Base-by-base conservation (phyloP, 1,284 basidiomycete species). In the Irpex sp. region DNA sequence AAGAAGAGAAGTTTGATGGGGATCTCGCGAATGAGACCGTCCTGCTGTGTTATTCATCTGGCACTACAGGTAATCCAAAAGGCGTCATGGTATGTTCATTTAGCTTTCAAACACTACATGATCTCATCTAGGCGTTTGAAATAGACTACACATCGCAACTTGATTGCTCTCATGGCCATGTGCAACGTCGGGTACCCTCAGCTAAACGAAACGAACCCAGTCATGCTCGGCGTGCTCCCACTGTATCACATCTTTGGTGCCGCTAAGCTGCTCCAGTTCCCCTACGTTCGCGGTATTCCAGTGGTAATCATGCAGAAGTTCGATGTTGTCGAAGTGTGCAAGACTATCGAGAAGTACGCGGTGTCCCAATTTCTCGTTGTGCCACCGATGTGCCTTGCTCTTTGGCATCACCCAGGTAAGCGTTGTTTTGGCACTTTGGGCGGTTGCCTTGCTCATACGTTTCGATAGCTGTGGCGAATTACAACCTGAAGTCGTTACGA, bases 371-470 rank as follows among this genome's bases (percentile, higher is more conserved):
- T 82, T 0, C 77, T 94, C 5, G 81, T 96, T 50, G 95, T 97
- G 0, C 95, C 95, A 0, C 95, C 95, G 0, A 87, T 97, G 55
- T 78, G 95, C 4, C 86, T 97, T 5, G 79, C 86, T 1, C 79
- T 95, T 26, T 79, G 87, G 0, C 85, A 85, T 58, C 87, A 89
- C 68, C 81, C 85, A 17, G 84, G 87, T 85, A 66, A 37, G 78
- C 15, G 19, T n/a, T 21, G 7, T 19, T n/a, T 61, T 19, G 3
- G 21, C 11, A 15, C 39, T 49, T 26, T 31, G 11, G 7, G 36
- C 49, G 15, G 17, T 5, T 60, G 8, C 17, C 33, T 9, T 33
- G 15, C 6, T 36, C 46, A 36, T 13, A 21, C 35, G 15, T 5
- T 46, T 50, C 4, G 51, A 61, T 36, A 79, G 86, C 83, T n/a